These are phyloP conservation scores for Papilionanthe hybrid DNA, from an alignment of 116 monocot genomes.

Conservation along the genomic window DNA sequence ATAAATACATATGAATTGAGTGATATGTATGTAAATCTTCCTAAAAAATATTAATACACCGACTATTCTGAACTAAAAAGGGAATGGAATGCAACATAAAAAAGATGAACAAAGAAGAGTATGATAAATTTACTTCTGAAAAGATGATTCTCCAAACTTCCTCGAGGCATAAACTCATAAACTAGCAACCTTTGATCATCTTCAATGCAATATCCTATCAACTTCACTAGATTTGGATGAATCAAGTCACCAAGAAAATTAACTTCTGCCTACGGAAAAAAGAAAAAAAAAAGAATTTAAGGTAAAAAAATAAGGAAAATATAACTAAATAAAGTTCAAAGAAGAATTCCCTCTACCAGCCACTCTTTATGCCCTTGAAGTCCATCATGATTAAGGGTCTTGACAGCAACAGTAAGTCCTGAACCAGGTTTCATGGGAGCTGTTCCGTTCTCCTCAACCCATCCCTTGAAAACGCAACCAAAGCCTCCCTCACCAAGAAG, in stretches of 20 bases:
- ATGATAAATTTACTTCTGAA: slow-evolving; percentile 16
- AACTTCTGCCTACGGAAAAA: slow-evolving; percentile 17
- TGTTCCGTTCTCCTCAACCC: slow-evolving; percentile 23
- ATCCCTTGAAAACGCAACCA: slow-evolving; percentile 23
- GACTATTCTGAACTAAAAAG: not conserved
- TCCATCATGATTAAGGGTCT: slow-evolving; percentile 23
- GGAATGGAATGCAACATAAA: not conserved
- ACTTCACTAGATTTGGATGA: slow-evolving; percentile 23
- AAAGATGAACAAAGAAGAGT: not conserved
- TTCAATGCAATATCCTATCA: slow-evolving; percentile 26
- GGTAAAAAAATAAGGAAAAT: not conserved
- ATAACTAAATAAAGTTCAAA: not conserved
- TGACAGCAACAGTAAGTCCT: slow-evolving; percentile 23
- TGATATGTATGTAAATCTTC: too few relatives aligned
- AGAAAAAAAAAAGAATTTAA: not conserved
- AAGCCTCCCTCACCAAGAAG: slow-evolving; percentile 25
- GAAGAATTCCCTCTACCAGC: slow-evolving; percentile 11
- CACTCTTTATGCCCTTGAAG: slow-evolving; percentile 28
- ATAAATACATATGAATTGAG: too few relatives aligned
- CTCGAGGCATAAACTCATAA: slow-evolving; percentile 26
- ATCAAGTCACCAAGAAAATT: slow-evolving; percentile 21
- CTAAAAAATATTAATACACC: not conserved
- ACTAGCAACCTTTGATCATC: slow-evolving; percentile 25
- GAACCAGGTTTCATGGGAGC: slow-evolving; percentile 24
- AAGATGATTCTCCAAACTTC: slow-evolving; percentile 25